Evolutionary conservation across 371 early-diverging fungal genomes (phyloP).

Genomic region (Homolaphlyctis polyrhiza): DNA sequence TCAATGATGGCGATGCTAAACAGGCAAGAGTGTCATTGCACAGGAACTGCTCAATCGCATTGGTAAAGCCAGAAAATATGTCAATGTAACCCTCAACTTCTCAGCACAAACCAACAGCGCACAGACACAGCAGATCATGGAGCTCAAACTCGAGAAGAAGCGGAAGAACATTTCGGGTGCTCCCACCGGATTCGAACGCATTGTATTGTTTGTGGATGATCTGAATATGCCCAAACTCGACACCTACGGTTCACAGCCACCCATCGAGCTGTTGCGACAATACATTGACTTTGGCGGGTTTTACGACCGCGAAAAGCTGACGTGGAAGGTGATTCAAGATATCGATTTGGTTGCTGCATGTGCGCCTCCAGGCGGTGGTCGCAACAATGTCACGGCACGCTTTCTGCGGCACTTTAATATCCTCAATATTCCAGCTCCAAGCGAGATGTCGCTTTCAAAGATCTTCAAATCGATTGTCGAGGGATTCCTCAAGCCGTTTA

Average conservation of each 20-base stretch:
- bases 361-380: constrained; percentile 55
- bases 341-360: constrained; percentile 49
- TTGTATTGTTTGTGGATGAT: constrained; percentile 55
- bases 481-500: constrained; percentile 47
- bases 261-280: constrained; percentile 53
- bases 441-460: constrained; percentile 38
- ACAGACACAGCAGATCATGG: constrained; percentile 52
- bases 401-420: constrained; percentile 54
- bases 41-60: constrained; percentile 41
- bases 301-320: constrained; percentile 53
- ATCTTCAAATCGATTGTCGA: constrained; percentile 52
- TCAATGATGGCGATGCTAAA: no score
- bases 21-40: constrained; percentile 47
- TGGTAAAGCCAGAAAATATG: constrained; percentile 29
- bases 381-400: constrained; percentile 45
- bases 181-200: constrained; percentile 38
- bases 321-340: constrained; percentile 50
- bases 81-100: constrained; percentile 44
- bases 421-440: constrained; percentile 44
- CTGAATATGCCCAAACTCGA: constrained; percentile 58
- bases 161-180: constrained; percentile 53
- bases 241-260: constrained; percentile 57
- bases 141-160: constrained; percentile 57
- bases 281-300: constrained; percentile 50
- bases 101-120: constrained; percentile 51